These are phyloP conservation scores for Crithidia fasciculata DNA, from an alignment of 208 protist genomes.

Conservation along the genomic window DNA sequence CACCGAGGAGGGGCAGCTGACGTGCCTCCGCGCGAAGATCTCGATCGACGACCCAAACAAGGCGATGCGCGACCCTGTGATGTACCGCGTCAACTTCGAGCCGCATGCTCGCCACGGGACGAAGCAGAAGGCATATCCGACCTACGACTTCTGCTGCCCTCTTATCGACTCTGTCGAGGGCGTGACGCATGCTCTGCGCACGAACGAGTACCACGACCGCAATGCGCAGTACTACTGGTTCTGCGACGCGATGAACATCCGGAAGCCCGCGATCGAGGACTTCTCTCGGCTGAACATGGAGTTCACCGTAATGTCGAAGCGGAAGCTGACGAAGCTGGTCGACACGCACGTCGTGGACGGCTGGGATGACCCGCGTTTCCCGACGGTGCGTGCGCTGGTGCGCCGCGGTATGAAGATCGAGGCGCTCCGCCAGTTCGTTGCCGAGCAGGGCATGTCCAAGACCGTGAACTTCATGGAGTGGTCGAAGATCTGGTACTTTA, in stretches of 20 bases:
- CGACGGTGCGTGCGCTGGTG: slow-evolving; percentile 96
- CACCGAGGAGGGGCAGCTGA: slow-evolving; percentile 87
- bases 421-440: slow-evolving; percentile 96
- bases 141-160: slow-evolving; percentile 99
- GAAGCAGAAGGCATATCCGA: slow-evolving; percentile 97
- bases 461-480: slow-evolving; percentile 97
- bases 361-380: slow-evolving; percentile 99
- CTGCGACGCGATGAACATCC: slow-evolving; percentile 89
- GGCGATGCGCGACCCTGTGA: slow-evolving; percentile 97
- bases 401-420: slow-evolving; percentile 97
- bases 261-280: slow-evolving; percentile 94
- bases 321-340: slow-evolving; percentile 98
- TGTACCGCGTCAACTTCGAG: slow-evolving; percentile 95
- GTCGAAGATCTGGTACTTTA: slow-evolving; percentile 98
- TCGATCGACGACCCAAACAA: slow-evolving; percentile 95
- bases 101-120: slow-evolving; percentile 93
- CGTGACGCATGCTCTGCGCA: slow-evolving; percentile 98
- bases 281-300: slow-evolving; percentile 99
- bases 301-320: slow-evolving; percentile 98
- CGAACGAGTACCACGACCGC: slow-evolving; percentile 98
- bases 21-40: slow-evolving; percentile 98
- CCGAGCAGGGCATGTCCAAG: slow-evolving; percentile 97
- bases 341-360: slow-evolving; percentile 95
- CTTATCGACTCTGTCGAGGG: slow-evolving; percentile 98
- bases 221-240: slow-evolving; percentile 98